phyloP scores from a whole-genome alignment of 2,329 filamentous ascomycete species.

The Alternaria sp. region DNA sequence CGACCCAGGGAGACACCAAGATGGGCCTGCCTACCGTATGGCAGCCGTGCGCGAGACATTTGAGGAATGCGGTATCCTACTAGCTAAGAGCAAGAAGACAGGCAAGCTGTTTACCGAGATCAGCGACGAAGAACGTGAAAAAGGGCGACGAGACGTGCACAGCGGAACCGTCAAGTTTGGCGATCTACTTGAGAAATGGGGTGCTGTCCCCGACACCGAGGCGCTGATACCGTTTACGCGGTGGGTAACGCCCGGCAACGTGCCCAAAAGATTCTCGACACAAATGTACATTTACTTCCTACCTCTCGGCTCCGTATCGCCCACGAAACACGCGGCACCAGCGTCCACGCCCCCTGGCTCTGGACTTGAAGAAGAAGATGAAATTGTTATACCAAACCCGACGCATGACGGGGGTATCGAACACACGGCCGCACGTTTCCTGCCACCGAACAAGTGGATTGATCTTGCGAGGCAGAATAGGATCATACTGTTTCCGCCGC shows the following conservation, averaged over 20 bases:
- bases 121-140: constrained; percentile 66
- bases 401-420: constrained; percentile 75
- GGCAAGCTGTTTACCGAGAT: constrained; percentile 68
- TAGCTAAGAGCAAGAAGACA: constrained; percentile 66
- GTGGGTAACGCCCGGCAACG: constrained; percentile 83
- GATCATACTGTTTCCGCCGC: constrained; percentile 89
- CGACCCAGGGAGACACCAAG: constrained; percentile 68
- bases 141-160: constrained; percentile 74
- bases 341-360: constrained; percentile 42
- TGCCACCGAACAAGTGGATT: constrained; percentile 75
- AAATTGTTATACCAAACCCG: constrained; percentile 71
- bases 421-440: constrained; percentile 80
- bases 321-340: constrained; percentile 43
- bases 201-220: constrained; percentile 71
- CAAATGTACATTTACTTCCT: constrained; percentile 98
- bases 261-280: constrained; percentile 83
- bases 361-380: constrained; percentile 47
- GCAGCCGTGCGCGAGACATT: constrained; percentile 92
- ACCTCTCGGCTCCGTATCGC: constrained; percentile 59
- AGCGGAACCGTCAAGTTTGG: constrained; percentile 69
- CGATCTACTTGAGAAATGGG: constrained; percentile 68
- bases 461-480: constrained; percentile 67
- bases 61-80: constrained; percentile 89
- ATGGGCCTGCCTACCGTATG: constrained; percentile 77
- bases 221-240: constrained; percentile 82